Base-by-base conservation (phyloP, 768 basidiomycete genomes). In the Suillus subaureus region DNA sequence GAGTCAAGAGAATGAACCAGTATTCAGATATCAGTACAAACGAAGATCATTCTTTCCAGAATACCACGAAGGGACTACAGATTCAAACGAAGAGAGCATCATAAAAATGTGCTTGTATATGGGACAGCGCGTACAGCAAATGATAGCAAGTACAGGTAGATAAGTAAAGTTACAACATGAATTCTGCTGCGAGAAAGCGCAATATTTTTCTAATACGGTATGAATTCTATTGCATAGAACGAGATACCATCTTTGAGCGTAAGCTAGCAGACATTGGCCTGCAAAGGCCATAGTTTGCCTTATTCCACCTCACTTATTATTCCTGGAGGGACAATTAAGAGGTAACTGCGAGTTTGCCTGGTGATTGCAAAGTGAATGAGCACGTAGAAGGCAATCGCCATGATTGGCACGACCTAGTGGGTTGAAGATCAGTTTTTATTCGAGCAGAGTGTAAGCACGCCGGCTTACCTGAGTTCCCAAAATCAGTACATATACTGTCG, bases 351-450 rank as follows among this genome's bases (percentile, higher is more conserved):
- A 15, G 6, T 51, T 28, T 51, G 13, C 23, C 26, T 51, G 26
- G 26, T 16, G 49, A 51, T 51, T 28, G 15, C 47, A 1, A 65
- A 33, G 15, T 47, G 64, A 37, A 65, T 65, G 35, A 61, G 42
- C 12, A 65, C 64, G 35, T 61, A 65, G 60, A 65, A 65, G 21
- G 58, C n/a, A 61, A 65, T 65, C 11, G 47, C 52, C 26, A 61
- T 61, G 39, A 64, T 61, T 16, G 63, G 57, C 9, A 31, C 58
- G 2, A 45, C 40, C 63, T 61, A 5, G 5, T 33, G 33, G 33
- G 33, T 33, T 33, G 6, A 6, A 6, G 33, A 33, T 33, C 33
- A 33, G 6, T 33, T 33, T 33, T 33, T 6, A 31, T n/a, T n/a
- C n/a, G n/a, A n/a, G n/a, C n/a, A n/a, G n/a, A n/a, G n/a, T n/a